A percentile compares a stretch with the other conserved stretches of the same genome.
phyloP scores from a whole-genome alignment of 2,329 filamentous ascomycete genomes.

The Fusarium citri region DNA sequence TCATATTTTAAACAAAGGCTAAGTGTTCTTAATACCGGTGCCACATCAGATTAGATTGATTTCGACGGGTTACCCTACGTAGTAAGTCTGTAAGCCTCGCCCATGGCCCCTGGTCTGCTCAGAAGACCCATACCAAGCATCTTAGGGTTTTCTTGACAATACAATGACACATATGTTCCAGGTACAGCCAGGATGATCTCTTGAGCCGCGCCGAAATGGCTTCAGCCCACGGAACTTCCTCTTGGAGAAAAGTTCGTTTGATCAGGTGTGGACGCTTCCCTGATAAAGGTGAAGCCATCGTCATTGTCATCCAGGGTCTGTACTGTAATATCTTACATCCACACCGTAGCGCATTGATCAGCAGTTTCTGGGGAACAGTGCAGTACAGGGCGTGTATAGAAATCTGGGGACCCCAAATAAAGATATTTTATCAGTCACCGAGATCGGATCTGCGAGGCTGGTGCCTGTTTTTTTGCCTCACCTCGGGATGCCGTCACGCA shows the following conservation, averaged over 20 bases:
- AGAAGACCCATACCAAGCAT: conserved; percentile 1
- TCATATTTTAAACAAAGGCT: too few relatives aligned
- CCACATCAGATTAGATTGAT: neutral
- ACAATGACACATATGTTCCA: conserved; percentile 30
- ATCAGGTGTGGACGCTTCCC: conserved; percentile 15
- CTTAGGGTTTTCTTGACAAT: neutral
- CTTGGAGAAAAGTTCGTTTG: conserved; percentile 6
- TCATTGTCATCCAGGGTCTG: conserved; percentile 16
- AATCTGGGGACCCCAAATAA: conserved; percentile 33
- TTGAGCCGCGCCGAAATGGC: neutral
- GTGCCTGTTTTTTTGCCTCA: conserved; percentile 14
- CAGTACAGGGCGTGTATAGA: conserved; percentile 27
- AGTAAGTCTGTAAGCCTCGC: neutral
- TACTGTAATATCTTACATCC: conserved; percentile 23
- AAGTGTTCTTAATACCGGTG: neutral
- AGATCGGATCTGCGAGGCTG: conserved; percentile 33
- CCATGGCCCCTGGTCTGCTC: neutral
- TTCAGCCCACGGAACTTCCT: conserved; percentile 22
- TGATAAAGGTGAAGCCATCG: conserved; percentile 26
- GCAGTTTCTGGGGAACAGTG: conserved; percentile 30
- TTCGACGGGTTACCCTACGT: neutral
- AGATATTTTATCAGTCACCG: conserved; percentile 16
- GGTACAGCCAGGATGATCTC: conserved; percentile 2
- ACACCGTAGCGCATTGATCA: conserved; percentile 25
- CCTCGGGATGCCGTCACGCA: conserved; percentile 23